Percentiles rank a stretch among this genome's conserved stretches.
Evolutionary conservation across 202 grass and related monocot genomes (phyloP).

Genomic region (Elaeis oleifera): DNA sequence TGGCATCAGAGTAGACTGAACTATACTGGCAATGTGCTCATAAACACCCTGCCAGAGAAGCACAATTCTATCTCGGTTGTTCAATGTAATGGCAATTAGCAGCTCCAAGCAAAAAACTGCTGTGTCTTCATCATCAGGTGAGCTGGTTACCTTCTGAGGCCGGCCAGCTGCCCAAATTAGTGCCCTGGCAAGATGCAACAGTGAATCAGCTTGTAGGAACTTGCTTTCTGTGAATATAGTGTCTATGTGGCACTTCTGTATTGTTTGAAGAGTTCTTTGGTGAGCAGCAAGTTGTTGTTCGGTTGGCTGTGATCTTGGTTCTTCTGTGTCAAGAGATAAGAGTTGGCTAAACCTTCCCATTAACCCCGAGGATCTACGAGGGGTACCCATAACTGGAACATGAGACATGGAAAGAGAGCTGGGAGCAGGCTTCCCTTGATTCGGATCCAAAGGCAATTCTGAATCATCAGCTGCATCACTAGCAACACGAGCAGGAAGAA

Average conservation of each 20-base stretch:
- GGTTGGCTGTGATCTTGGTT: slow-evolving; percentile 64
- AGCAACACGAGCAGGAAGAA: slow-evolving; percentile 59
- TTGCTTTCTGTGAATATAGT: slow-evolving; percentile 92
- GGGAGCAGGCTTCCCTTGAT: slow-evolving; percentile 41
- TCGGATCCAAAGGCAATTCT: slow-evolving; percentile 50
- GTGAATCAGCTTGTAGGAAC: slow-evolving; percentile 85
- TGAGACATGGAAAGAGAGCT: slow-evolving; percentile 37
- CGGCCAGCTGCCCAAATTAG: slow-evolving; percentile 75
- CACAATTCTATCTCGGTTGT: slow-evolving; percentile 94
- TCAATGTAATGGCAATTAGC: slow-evolving; percentile 85
- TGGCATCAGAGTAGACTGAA: slow-evolving; percentile 91
- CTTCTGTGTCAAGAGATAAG: slow-evolving; percentile 74
- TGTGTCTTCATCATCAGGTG: slow-evolving; percentile 68
- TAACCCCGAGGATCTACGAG: slow-evolving; percentile 65
- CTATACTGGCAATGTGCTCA: slow-evolving; percentile 89
- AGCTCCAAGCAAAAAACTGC: slow-evolving; percentile 91
- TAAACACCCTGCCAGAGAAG: slow-evolving; percentile 93
- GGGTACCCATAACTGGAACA: slow-evolving; percentile 40
- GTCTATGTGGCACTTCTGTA: slow-evolving; percentile 79
- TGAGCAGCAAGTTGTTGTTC: slow-evolving; percentile 85
- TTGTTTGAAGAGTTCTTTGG: slow-evolving; percentile 59
- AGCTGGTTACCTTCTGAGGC: slow-evolving; percentile 70
- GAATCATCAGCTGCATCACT: slow-evolving; percentile 52
- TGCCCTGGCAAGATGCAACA: slow-evolving; percentile 62
- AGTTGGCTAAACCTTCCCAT: slow-evolving; percentile 97